Percentiles rank a stretch among this genome's conserved stretches.
Conservation (phyloP, 1,139 yeast species). For the Yamadazyma diddensiae region DNA sequence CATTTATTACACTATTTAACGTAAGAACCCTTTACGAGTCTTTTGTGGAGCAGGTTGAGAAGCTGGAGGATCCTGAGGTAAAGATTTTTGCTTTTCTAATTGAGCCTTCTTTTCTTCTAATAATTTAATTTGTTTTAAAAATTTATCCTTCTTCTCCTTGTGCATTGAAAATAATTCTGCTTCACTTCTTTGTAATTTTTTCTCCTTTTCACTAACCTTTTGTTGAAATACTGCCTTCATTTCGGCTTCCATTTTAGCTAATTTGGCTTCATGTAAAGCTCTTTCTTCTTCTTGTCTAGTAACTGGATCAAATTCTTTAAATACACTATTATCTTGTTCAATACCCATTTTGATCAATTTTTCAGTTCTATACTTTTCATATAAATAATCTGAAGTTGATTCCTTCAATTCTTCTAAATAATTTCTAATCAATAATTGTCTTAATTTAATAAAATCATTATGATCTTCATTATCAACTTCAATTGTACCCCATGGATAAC, state of each 20-base stretch:
- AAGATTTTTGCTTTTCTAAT: slow-evolving; percentile 66
- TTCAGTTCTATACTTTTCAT: slow-evolving; percentile 86
- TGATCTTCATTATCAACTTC: slow-evolving; percentile 95
- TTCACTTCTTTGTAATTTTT: slow-evolving; percentile 94
- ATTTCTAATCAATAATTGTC: slow-evolving; percentile 85
- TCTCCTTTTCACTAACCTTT: slow-evolving; percentile 95
- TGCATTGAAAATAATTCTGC: slow-evolving; percentile 95
- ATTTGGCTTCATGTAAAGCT: slow-evolving; percentile 87
- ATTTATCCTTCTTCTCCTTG: slow-evolving; percentile 94
- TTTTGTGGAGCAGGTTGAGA: slow-evolving; percentile 47
- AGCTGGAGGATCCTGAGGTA: slow-evolving; percentile 54
- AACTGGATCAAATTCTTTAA: slow-evolving; percentile 91
- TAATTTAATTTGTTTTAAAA: slow-evolving; percentile 81
- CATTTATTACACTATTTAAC: slow-evolving; percentile 21
- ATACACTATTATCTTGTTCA: slow-evolving; percentile 87
- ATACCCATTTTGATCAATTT: slow-evolving; percentile 83
- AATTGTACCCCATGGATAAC: slow-evolving; percentile 97
- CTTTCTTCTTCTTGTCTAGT: slow-evolving; percentile 93
- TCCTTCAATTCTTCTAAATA: slow-evolving; percentile 94
- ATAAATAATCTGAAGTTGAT: slow-evolving; percentile 69
- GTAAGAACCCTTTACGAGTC: slow-evolving; percentile 55
- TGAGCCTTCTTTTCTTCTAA: slow-evolving; percentile 88
- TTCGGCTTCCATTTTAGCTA: slow-evolving; percentile 92
- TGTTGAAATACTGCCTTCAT: slow-evolving; percentile 97
- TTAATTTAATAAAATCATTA: slow-evolving; percentile 87